Evolutionary conservation across 2,329 filamentous ascomycete genomes (phyloP).

Genomic region (Arachnopeziza araneosa): DNA sequence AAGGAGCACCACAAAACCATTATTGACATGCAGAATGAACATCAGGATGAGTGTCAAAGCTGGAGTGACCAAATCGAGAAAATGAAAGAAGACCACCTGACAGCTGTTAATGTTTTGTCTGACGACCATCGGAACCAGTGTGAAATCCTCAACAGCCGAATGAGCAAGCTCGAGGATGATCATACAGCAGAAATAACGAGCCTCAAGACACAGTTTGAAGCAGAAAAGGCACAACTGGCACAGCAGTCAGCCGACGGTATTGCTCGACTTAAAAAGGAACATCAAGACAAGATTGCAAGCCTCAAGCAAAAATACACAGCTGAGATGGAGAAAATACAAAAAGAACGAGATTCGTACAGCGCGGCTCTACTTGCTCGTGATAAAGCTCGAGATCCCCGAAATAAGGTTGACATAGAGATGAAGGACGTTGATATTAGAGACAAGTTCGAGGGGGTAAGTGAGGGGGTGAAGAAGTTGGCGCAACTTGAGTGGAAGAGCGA

Average conservation of each 20-base stretch:
- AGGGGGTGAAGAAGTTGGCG: slow-evolving; percentile 3
- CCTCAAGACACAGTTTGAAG: neutral
- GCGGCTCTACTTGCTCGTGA: slow-evolving; percentile 7
- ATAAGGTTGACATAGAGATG: neutral
- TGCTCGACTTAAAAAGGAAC: neutral
- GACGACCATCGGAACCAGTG: too few species aligned
- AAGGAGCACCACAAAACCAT: too few species aligned
- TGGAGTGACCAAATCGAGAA: too few species aligned
- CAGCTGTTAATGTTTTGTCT: too few species aligned
- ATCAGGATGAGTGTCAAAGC: too few species aligned
- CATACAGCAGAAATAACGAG: too few species aligned
- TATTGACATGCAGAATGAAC: too few species aligned
- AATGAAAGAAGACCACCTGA: too few species aligned
- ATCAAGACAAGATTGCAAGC: neutral
- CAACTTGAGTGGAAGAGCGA: slow-evolving; percentile 7
- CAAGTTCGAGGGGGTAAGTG: slow-evolving; percentile 1
- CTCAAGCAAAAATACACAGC: neutral
- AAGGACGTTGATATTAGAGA: slow-evolving; percentile 5
- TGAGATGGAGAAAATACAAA: neutral
- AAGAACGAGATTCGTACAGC: slow-evolving; percentile 2
- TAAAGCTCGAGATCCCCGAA: neutral
- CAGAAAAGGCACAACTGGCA: neutral
- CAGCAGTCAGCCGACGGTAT: neutral
- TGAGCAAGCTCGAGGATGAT: too few species aligned
- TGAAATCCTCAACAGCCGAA: too few species aligned